Conservation (phyloP, 352 stramenopile genomes). For the Globisporangium cylindrosporum region DNA sequence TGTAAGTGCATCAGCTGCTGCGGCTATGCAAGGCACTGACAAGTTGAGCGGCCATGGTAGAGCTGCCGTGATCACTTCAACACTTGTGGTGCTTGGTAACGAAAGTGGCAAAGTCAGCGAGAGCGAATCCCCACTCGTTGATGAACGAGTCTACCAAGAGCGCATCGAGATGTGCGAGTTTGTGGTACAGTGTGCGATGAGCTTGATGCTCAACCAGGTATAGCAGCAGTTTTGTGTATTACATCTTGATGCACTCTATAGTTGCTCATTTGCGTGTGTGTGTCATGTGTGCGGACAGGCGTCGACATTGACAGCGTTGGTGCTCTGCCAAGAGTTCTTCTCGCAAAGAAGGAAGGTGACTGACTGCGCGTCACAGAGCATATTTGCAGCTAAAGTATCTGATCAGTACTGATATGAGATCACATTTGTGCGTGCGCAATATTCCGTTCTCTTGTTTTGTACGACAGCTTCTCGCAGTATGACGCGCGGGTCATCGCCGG, state of each 20-base stretch:
- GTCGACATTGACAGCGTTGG: conserved; percentile 18
- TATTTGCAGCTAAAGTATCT: not conserved
- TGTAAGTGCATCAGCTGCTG: not conserved
- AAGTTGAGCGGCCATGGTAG: not conserved
- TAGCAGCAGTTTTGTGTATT: not conserved
- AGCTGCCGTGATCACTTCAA: not conserved
- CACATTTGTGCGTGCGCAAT: not conserved
- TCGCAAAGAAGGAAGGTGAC: conserved; percentile 22
- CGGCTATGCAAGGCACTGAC: not conserved
- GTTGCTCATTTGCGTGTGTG: not conserved
- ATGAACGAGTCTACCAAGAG: conserved; percentile 3
- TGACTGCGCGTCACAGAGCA: not conserved
- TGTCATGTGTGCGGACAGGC: conserved; percentile 2
- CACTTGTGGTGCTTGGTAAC: not conserved
- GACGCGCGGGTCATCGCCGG: conserved; percentile 20
- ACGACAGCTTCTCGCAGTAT: conserved; percentile 18
- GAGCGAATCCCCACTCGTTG: not conserved
- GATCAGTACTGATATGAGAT: not conserved
- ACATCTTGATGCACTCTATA: not conserved
- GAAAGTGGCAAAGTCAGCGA: not conserved
- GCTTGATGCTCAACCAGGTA: conserved; percentile 20
- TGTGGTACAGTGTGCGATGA: conserved; percentile 10
- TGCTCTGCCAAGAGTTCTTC: conserved; percentile 19
- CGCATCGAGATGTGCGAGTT: conserved; percentile 14
- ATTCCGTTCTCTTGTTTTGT: not conserved